Evolutionary conservation across 2,329 filamentous ascomycete species (phyloP), one percentile per base, ranked within the genome.

Genomic region (Curvularia spicifera): DNA sequence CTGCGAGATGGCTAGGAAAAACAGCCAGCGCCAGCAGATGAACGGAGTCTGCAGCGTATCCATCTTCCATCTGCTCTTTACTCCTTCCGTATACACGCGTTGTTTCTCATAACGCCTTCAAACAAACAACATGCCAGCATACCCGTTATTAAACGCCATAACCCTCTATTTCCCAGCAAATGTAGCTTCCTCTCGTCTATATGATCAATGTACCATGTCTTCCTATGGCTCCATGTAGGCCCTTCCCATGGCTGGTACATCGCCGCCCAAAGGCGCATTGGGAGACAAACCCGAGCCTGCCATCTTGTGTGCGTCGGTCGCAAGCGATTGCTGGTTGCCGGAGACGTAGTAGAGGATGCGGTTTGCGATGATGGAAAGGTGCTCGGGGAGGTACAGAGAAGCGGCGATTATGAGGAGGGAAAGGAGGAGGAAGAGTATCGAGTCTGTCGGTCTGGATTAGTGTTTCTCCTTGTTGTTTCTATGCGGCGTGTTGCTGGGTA

Each of bases 331-430:
- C 68, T 87, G 84, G 73, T 97, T 93, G 67, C 95, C 95, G 65
- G 89, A 89, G 78, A 92, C 91, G 83, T 99, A 99, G 83, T 97
- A 99, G 86, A 91, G 96, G 53, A 92, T 89, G 74, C 94, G 90
- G 74, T 88, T 87, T 73, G 89, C 86, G 70, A 99, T 89, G 75
- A 91, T 89, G 71, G 87, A 84, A 71, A 98, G 81, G 80, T 98
- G 94, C 72, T 96, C 90, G 10, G 95, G 95, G 18, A 99, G 91
- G 83, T 99, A 99, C 65, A 98, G 87, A 64, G 91, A 89, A 52
- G 89, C 88, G 67, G 93, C 95, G 74, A 96, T 93, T 71, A 91
- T 84, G 71, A 95, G 88, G 80, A 98, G 89, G 72, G 90, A 89
- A 78, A 91, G 84, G 75, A 97, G 89, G 70, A 97, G 89, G 83